These are phyloP conservation scores for Heimioporus retisporus DNA, from an alignment of 1,284 basidiomycete genomes.

Conservation along the genomic window DNA sequence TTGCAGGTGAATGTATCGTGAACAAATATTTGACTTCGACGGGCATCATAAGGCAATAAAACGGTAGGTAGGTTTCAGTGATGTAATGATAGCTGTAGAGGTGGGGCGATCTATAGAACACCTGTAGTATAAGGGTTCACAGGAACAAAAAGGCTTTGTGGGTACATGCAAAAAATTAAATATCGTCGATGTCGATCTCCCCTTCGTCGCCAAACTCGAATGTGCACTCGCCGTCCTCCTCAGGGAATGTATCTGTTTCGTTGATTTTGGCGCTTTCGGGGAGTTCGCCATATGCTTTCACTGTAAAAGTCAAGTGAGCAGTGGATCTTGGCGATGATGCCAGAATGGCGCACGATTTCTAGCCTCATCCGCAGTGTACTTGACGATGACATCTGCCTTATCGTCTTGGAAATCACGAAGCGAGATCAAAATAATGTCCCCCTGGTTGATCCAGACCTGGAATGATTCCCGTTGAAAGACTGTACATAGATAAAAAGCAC, in stretches of 20 bases:
- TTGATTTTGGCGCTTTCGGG: constrained; percentile 99
- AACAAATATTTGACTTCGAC: too few species aligned
- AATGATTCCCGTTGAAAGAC: constrained; percentile 7
- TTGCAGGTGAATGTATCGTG: too few species aligned
- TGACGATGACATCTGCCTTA: constrained; percentile 99
- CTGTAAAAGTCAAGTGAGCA: constrained; percentile 45
- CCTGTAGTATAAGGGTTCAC: constrained; percentile 16
- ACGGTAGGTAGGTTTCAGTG: too few species aligned
- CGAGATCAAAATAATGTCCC: constrained; percentile 97
- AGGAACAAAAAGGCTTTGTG: constrained; percentile 11
- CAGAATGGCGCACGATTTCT: constrained; percentile 67
- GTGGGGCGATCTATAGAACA: constrained; percentile 9
- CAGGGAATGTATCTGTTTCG: constrained; percentile 94
- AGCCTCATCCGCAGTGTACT: constrained; percentile 97
- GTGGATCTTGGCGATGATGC: background rate
- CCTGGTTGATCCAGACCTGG: constrained; percentile 99
- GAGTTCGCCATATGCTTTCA: constrained; percentile 98
- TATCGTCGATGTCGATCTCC: constrained; percentile 86
- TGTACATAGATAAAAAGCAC: background rate
- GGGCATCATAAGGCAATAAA: too few species aligned
- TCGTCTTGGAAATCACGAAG: constrained; percentile 99
- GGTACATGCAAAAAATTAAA: constrained; percentile 51
- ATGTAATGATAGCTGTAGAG: constrained; percentile 15
- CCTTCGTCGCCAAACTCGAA: constrained; percentile 93
- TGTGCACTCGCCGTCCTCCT: constrained; percentile 90